phyloP scores from a whole-genome alignment of 2,329 filamentous ascomycete genomes.

The Pseudonectria foliicola region DNA sequence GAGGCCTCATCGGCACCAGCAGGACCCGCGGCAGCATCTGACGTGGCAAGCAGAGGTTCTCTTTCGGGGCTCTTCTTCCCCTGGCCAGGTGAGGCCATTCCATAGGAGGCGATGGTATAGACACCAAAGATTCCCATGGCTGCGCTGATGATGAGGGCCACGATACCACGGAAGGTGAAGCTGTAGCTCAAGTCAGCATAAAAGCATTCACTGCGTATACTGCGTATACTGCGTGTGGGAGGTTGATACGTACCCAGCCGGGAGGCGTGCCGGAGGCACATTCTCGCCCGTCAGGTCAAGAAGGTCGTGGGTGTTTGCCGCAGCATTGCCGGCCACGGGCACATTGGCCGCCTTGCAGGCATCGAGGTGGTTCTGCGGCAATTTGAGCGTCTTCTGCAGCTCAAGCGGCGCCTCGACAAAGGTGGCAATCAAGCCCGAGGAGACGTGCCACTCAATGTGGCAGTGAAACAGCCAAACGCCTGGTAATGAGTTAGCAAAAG shows the following conservation, averaged over 20 bases:
- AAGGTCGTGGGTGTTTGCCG: constrained; percentile 58
- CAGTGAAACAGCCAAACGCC: constrained; percentile 70
- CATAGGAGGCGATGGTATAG: constrained; percentile 60
- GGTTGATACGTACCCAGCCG: constrained; percentile 45
- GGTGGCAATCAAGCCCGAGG: constrained; percentile 58
- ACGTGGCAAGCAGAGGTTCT: constrained; percentile 15
- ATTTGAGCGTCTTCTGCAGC: constrained; percentile 51
- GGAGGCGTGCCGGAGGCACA: constrained; percentile 46
- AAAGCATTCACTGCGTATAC: too few relatives aligned
- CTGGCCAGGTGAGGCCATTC: constrained; percentile 20
- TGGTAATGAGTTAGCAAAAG: constrained; percentile 10
- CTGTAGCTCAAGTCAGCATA: constrained; percentile 21
- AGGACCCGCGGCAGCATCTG: background rate
- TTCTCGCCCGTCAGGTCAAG: constrained; percentile 59
- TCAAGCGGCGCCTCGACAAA: constrained; percentile 57
- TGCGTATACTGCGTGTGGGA: background rate
- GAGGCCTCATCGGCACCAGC: background rate
- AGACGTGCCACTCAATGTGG: constrained; percentile 73
- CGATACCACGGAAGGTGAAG: constrained; percentile 63
- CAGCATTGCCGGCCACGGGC: constrained; percentile 62
- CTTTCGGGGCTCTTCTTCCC: constrained; percentile 13
- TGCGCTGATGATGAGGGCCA: constrained; percentile 67
- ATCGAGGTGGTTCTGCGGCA: constrained; percentile 53
- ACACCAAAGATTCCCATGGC: constrained; percentile 63
- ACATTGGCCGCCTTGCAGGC: constrained; percentile 48